Evolutionary conservation across 441 rosid genomes (phyloP), one percentile per base, ranked within the genome.

Genomic region (Mallotus japonicus): DNA sequence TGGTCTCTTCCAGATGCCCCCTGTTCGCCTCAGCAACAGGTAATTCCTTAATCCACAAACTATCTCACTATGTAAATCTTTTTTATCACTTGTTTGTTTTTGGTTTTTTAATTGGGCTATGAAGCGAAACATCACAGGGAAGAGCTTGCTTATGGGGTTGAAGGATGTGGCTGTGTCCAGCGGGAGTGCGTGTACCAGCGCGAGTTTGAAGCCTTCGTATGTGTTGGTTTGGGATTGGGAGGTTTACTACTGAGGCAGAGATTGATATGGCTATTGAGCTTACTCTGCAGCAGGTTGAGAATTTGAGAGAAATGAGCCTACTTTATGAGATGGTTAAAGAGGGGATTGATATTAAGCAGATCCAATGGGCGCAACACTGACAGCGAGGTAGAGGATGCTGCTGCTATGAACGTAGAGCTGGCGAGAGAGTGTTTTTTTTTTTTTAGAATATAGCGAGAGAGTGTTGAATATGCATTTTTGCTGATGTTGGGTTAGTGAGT

Each of bases 121-220:
- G 28, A 24, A 24, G 28, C 28, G 28, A 1, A 24, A 24, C 28
- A 24, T 24, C 28, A 24, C 28, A 24, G 28, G 99, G 55, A 98
- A 95, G 93, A 91, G 96, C 70, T 73, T 95, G 81, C 85, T 95
- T 79, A 92, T 95, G 99, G 98, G 99, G n/a, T 81, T 95, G 85
- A 95, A 92, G 83, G 99, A 95, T 73, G 98, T 95, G 75, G 98
- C 98, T 0, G 99, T 95, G 57, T 95, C 99, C 8, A 92, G 99
- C 79, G 98, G 99, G 60, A 91, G 98, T 79, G 99, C 98, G 8
- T 95, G 99, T 62, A 95, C 99, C 0, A 92, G 99, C 75, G 99
- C 99, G 0, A 92, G 99, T 83, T 73, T 92, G 82, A 97, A 92
- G 86, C 99, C 97, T 8, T 92, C 97, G 0, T 95, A 95, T 79